Conservation (phyloP, 139 green algal genomes). For the Chlorella sp. region DNA sequence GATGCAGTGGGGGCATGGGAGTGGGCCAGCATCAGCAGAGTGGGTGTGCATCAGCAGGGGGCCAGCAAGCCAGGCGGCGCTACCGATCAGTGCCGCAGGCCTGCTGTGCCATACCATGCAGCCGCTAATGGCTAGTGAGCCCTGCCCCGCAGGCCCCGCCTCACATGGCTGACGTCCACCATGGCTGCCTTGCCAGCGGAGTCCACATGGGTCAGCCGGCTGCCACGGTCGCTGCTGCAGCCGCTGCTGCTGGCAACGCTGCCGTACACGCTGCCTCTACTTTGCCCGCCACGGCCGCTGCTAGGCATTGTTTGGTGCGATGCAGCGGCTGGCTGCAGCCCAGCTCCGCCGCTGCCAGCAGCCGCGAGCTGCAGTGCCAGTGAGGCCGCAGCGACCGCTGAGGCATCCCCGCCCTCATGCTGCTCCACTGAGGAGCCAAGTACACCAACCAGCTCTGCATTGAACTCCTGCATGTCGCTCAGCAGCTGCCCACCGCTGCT, state of each 20-base stretch:
- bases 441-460: conserved; percentile 1
- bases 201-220: conserved; percentile 59
- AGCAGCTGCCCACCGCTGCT: background rate
- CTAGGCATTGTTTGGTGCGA: background rate
- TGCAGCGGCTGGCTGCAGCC: background rate
- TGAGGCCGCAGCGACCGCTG: background rate
- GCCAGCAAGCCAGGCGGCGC: background rate
- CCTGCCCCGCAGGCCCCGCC: background rate
- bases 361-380: background rate
- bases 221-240: background rate
- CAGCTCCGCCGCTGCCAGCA: background rate
- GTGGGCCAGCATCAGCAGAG: background rate
- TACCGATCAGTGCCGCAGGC: too few relatives aligned
- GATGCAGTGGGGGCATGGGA: too few relatives aligned
- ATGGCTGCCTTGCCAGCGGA: conserved; percentile 70
- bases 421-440: background rate
- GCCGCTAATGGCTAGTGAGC: background rate
- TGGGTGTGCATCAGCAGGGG: background rate
- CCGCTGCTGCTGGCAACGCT: background rate
- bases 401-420: background rate
- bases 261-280: background rate
- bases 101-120: too few relatives aligned
- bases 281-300: background rate
- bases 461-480: background rate
- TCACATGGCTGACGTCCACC: conserved; percentile 81